Evolutionary conservation across 1,284 basidiomycete species (phyloP), one percentile per base, ranked within the genome.

Genomic region (Fomitopsis betulina): DNA sequence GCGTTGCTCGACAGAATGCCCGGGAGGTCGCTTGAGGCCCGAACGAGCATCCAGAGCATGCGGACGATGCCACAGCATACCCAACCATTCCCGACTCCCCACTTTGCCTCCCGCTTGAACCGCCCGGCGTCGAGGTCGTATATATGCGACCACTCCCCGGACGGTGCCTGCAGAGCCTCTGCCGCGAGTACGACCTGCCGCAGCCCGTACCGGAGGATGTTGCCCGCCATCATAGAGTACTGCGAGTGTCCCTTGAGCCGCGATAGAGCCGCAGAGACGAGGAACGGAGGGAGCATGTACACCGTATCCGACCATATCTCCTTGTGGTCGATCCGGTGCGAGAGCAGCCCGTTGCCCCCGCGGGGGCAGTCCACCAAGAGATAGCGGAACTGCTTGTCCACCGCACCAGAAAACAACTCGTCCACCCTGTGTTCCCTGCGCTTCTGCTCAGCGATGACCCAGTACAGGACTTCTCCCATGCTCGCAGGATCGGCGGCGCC

Each of bases 11-110:
- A 12, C 13, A 62, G 35, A 4, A 54, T 13, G 7, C 13, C 4
- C 1, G 51, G 25, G 7, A 17, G 17, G 30, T 15, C 19, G 57
- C 39, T 15, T 12, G 54, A 37, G 2, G 35, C 17, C 3, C 15
- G 25, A 6, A 54, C 55, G 33, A 65, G 42, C 19, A 55, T 64
- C 25, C 54, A 32, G 30, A 68, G 49, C 12, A 66, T 45, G 23
- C 68, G 65, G 27, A 63, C 56, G 53, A 68, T 68, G 8, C 67
- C 68, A 5, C 62, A 58, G 54, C 65, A 67, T 9, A 66, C 66
- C 68, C 67, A 70, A 33, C 67, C 67, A 54, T 68, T 68, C 9
- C 68, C 67, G 15, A 68, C 67, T 19, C 67, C 66, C 67, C 67
- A 68, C 42, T 61, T 59, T 21, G 60, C 63, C 40, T 59, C 59